Evolutionary conservation across 2,329 filamentous ascomycete genomes (phyloP), one percentile per base, ranked within the genome.

Genomic region (Leptographium lundbergii): DNA sequence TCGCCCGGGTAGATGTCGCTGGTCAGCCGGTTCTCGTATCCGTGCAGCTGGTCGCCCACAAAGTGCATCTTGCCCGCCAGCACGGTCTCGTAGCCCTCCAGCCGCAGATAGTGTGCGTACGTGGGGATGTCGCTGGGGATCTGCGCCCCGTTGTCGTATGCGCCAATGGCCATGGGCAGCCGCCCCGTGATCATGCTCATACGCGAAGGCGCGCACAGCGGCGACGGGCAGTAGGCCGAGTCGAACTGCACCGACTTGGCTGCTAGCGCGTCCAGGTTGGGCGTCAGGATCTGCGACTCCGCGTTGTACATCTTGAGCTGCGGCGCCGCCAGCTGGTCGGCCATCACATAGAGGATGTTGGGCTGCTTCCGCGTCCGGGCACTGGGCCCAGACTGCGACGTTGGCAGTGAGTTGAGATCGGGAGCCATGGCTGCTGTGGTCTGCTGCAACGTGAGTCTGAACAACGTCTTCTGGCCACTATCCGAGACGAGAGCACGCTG

Each of bases 51-150:
- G 70, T 96, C 91, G 39, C 91, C 91, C 58, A 95, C 88, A 70
- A 96, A 96, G 74, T 96, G 91, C 91, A 96, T 96, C 80, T 96
- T 96, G 63, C 91, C 91, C 6, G 91, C 90, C 65, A 96, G 77
- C 6, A 87, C 88, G 14, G 91, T 96, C 73, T 96, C 89, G 68
- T 96, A 96, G 57, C 89, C 90, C 67, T 86, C 84, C 50, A 82
- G 79, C 56, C 91, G 87, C 58, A 96, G 77, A 73, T 96, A 96
- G 72, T 96, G 91, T 10, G 91, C 90, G 69, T 95, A 96, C 1
- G 91, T 96, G 17, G 91, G 91, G 34, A 89, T 82, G 66, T 95
- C 90, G 59, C 89, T 89, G 59, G 83, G 80, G 66, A 96, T 86
- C 65, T 91, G 87, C 39, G 88, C 85, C 52, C 91, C 91, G 69